A percentile compares a stretch with the other conserved stretches of the same genome.
phyloP scores from a whole-genome alignment of 2,329 filamentous ascomycete species.

The Didymella keratinophila region DNA sequence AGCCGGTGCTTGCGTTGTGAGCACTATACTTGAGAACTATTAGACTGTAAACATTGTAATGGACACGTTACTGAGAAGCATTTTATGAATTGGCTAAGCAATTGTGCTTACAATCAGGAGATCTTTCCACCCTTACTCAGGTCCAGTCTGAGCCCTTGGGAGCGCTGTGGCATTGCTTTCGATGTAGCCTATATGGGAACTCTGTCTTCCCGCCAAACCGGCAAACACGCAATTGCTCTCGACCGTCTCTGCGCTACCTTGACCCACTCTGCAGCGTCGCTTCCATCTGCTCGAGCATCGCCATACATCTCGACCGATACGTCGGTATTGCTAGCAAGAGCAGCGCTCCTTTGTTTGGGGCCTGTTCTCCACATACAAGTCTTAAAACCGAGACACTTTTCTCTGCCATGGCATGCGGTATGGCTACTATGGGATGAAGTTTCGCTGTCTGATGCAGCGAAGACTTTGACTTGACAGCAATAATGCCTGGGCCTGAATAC shows the following conservation, averaged over 20 bases:
- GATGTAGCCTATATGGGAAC: no score
- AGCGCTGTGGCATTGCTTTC: no score
- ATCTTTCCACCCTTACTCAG: no score
- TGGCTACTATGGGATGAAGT: background rate
- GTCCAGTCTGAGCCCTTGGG: no score
- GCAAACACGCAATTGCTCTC: background rate
- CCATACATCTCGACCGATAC: background rate
- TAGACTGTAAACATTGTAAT: conserved; percentile 11
- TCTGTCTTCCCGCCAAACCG: background rate
- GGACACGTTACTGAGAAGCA: no score
- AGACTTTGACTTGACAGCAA: background rate
- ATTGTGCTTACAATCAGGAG: no score
- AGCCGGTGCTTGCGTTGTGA: no score
- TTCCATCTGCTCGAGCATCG: background rate
- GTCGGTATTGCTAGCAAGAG: background rate
- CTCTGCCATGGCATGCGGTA: background rate
- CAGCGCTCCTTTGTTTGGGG: background rate
- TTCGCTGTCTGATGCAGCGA: background rate
- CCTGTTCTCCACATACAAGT: background rate
- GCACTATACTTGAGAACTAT: background rate
- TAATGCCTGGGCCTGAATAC: background rate
- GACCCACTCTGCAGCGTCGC: background rate
- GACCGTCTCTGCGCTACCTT: background rate
- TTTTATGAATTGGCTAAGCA: no score
- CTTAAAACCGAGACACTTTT: background rate